A percentile compares a stretch with the other conserved stretches of the same genome.
Conservation (phyloP, 768 basidiomycete genomes). For the Panaeolus cyanescens region DNA sequence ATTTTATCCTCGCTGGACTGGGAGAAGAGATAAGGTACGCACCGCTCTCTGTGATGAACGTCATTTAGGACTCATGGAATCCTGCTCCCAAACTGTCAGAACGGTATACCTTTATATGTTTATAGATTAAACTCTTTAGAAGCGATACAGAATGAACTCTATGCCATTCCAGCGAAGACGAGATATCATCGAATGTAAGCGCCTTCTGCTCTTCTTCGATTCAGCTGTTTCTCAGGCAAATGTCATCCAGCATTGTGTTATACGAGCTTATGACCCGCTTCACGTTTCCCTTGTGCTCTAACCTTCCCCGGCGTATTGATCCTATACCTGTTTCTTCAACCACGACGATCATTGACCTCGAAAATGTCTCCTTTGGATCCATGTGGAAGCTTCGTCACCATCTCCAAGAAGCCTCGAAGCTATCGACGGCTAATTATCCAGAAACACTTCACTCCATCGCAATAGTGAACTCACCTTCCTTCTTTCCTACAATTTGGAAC, state of each 20-base stretch:
- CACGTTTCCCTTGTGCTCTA: slow-evolving; percentile 60
- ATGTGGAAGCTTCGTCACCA: slow-evolving; percentile 75
- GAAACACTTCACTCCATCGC: slow-evolving; percentile 71
- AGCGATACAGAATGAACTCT: slow-evolving; percentile 60
- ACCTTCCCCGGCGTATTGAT: slow-evolving; percentile 53
- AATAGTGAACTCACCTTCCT: slow-evolving; percentile 78
- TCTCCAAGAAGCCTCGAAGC: slow-evolving; percentile 71
- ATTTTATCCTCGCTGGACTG: slow-evolving; percentile 84
- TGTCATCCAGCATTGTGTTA: slow-evolving; percentile 50
- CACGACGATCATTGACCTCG: slow-evolving; percentile 75
- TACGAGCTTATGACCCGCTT: slow-evolving; percentile 72
- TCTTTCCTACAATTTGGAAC: slow-evolving; percentile 82
- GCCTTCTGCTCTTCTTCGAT: background rate
- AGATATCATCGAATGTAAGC: slow-evolving; percentile 74
- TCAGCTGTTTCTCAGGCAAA: background rate
- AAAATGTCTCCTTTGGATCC: slow-evolving; percentile 54
- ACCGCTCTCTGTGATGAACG: background rate
- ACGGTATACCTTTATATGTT: slow-evolving; percentile 76
- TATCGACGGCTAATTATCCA: slow-evolving; percentile 82
- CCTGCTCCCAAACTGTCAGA: slow-evolving; percentile 31
- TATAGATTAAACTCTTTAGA: slow-evolving; percentile 68
- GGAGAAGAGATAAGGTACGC: slow-evolving; percentile 70
- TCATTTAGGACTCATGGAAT: background rate
- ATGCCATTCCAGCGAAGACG: slow-evolving; percentile 50
- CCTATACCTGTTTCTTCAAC: slow-evolving; percentile 61